Percentiles rank a stretch among this genome's conserved stretches.
Evolutionary conservation across 345 rosid species (phyloP).

Genomic region (Camelina neglecta): DNA sequence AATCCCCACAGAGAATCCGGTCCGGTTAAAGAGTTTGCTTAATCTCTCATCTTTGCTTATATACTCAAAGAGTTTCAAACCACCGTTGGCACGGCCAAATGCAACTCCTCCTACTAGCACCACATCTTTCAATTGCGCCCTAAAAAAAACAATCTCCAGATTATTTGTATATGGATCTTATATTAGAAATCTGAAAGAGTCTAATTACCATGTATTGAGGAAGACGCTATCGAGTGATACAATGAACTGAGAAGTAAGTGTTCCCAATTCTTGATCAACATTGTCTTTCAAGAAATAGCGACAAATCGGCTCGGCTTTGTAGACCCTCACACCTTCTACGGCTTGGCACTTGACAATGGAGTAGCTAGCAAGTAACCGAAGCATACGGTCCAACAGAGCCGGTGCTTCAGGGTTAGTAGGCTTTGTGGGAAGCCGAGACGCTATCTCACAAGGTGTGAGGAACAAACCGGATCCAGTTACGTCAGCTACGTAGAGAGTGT

Average conservation of each 20-base stretch:
- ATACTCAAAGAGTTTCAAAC: constrained; percentile 32
- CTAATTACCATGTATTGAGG: constrained; percentile 32
- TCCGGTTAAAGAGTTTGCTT: constrained; percentile 40
- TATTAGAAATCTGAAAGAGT: background rate
- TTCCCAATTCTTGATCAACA: constrained; percentile 22
- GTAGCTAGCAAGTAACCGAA: constrained; percentile 37
- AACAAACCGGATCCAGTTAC: constrained; percentile 18
- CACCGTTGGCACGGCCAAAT: constrained; percentile 32
- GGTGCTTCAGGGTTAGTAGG: constrained; percentile 41
- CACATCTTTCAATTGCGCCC: constrained; percentile 38
- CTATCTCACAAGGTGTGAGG: constrained; percentile 32
- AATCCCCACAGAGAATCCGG: constrained; percentile 18
- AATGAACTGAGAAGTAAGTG: constrained; percentile 36
- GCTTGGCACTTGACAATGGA: constrained; percentile 31
- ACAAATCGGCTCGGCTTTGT: constrained; percentile 31
- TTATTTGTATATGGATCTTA: background rate
- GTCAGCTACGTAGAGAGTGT: constrained; percentile 32
- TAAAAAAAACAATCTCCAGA: background rate
- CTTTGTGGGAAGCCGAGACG: constrained; percentile 20
- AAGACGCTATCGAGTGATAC: constrained; percentile 30
- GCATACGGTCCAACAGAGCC: constrained; percentile 38
- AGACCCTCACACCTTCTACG: constrained; percentile 25
- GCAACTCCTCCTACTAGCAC: constrained; percentile 42
- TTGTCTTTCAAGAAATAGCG: constrained; percentile 30
- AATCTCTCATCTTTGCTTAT: constrained; percentile 36